Conservation (phyloP, 2,329 filamentous ascomycete species). For the Neonectria neomacrospora region DNA sequence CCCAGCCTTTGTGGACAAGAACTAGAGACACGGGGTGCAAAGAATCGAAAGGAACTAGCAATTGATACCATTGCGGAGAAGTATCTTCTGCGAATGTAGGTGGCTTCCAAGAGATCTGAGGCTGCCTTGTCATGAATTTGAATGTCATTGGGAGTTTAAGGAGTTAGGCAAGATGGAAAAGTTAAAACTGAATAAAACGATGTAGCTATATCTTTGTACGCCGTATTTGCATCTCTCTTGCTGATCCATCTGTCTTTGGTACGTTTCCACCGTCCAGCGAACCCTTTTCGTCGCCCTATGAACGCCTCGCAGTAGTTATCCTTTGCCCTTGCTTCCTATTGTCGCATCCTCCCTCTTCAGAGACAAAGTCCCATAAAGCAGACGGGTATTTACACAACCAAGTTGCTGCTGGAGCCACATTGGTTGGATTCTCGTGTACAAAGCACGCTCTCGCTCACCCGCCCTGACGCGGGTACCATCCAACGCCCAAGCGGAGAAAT, state of each 20-base stretch:
- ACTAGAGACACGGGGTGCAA: slow-evolving; percentile 11
- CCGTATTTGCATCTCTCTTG: neutral
- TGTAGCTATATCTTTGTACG: slow-evolving; percentile 13
- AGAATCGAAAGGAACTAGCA: neutral
- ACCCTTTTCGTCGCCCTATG: slow-evolving; percentile 33
- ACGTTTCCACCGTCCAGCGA: neutral
- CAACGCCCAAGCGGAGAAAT: slow-evolving; percentile 40
- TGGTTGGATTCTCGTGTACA: slow-evolving; percentile 28
- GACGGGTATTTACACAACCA: slow-evolving; percentile 22
- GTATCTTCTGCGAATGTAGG: neutral
- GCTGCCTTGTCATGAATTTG: neutral
- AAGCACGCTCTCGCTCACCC: slow-evolving; percentile 27
- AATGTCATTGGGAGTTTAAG: slow-evolving; percentile 31
- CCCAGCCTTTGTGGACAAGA: slow-evolving; percentile 69
- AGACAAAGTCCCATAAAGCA: neutral
- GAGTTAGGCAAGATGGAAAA: slow-evolving; percentile 28
- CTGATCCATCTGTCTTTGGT: neutral
- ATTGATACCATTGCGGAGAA: slow-evolving; percentile 19
- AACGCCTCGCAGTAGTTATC: slow-evolving; percentile 35
- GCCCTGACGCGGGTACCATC: slow-evolving; percentile 32
- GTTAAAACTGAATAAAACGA: slow-evolving; percentile 13
- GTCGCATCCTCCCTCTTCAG: slow-evolving; percentile 19
- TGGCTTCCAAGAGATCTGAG: neutral
- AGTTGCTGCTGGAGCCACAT: slow-evolving; percentile 15
- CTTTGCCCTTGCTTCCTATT: slow-evolving; percentile 13